Conservation (phyloP, 148 eudicot genomes). For the Simmondsia chinensis region DNA sequence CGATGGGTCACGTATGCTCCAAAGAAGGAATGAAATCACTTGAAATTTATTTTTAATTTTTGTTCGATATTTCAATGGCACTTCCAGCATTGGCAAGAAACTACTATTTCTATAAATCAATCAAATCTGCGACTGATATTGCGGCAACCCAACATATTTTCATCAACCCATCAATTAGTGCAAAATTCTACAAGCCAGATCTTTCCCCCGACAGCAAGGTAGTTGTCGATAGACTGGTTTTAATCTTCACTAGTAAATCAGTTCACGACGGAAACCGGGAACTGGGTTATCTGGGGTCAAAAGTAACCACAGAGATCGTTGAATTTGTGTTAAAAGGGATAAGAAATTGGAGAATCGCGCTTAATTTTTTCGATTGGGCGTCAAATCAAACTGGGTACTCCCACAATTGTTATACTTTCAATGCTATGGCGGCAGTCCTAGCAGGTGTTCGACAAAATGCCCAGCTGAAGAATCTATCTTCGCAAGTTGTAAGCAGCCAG, state of each 20-base stretch:
- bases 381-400: constrained; percentile 39
- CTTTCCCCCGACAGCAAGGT: constrained; percentile 5
- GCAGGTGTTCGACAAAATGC: constrained; percentile 80
- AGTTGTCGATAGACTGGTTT: constrained; percentile 25
- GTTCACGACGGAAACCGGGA: constrained; percentile 13
- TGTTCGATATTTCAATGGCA: too few species aligned
- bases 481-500: constrained; percentile 19
- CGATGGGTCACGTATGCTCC: too few species aligned
- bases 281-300: constrained; percentile 28
- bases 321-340: constrained; percentile 41
- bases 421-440: constrained; percentile 67
- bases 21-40: too few species aligned
- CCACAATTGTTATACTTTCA: constrained; percentile 61
- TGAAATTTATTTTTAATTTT: too few species aligned
- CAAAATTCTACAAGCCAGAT: constrained; percentile 3
- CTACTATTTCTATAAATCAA: too few species aligned
- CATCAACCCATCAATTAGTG: constrained; percentile 5
- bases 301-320: constrained; percentile 44
- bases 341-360: constrained; percentile 47
- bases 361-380: constrained; percentile 60
- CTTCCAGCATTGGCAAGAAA: too few species aligned
- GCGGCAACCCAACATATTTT: too few species aligned
- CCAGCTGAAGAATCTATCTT: constrained; percentile 32
- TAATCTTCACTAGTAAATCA: constrained; percentile 33
- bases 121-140: too few species aligned